Base-by-base conservation (phyloP, 177 flowering plant species). In the Vitis hybrid region DNA sequence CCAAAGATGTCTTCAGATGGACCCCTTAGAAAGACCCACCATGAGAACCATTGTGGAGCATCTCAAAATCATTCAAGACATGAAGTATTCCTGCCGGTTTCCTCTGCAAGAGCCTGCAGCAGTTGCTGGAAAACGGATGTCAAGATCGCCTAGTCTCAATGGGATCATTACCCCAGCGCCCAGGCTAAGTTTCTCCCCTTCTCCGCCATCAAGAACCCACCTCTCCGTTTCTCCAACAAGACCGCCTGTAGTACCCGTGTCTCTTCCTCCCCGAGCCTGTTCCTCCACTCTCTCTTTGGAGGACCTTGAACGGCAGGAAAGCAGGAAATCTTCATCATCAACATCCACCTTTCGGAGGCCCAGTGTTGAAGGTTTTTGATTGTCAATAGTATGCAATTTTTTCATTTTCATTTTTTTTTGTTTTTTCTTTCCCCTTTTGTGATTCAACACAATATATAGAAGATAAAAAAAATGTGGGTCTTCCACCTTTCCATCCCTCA, bases 21-120 rank as follows among this genome's bases (percentile, higher is more conserved):
- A 95, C 19, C 97, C 98, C 29, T 87, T 87, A 5, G 97, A 87
- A 62, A 79, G 99, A 71, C 99, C 99, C 18, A 95, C 97, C 5
- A 95, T 91, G 97, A 81, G 97, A 81, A 83, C 76, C 11, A 76
- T 95, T 2, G 92, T 85, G 1, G 91, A 93, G 64, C 79, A 84
- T 71, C 90, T 95, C 39, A 89, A 86, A 77, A 67, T 74, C 55
- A 81, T 93, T 54, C 98, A 93, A 75, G 95, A 93, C 71, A 79
- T 95, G 83, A 93, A 89, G 76, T 78, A 81, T 49, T 77, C 97
- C 0, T 71, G 86, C 56, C 76, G 91, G 50, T 91, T 87, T 64
- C 99, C 98, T n/a, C 77, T 93, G 67, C 97, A 88, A 80, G 96
- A 95, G 66, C 99, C 99, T 3, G 85, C 78, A 8, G 60, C 76